These are phyloP conservation scores for Syzygium malaccense DNA, from an alignment of 441 rosid species.

Conservation along the genomic window DNA sequence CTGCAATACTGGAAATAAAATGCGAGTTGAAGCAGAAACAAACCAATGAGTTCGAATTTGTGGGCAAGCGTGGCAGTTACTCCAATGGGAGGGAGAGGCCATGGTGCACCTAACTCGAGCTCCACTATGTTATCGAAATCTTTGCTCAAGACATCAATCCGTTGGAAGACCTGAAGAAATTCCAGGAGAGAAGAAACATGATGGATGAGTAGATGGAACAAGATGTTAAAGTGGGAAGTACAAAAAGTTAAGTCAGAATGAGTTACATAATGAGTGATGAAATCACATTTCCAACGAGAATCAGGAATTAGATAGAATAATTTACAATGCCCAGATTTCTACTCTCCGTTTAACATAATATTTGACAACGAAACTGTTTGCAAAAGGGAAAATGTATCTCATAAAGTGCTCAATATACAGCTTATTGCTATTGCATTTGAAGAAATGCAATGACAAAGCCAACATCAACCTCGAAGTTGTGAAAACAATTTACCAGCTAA, in stretches of 20 bases:
- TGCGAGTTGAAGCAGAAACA: background rate
- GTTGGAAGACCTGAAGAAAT: slow-evolving; percentile 64
- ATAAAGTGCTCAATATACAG: background rate
- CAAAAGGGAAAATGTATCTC: background rate
- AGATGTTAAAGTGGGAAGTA: background rate
- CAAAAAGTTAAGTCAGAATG: background rate
- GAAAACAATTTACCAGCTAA: background rate
- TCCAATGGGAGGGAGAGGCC: slow-evolving; percentile 81
- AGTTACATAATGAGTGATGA: background rate
- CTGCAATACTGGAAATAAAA: background rate
- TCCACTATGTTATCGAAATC: slow-evolving; percentile 90
- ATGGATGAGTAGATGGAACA: background rate
- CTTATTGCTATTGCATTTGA: background rate
- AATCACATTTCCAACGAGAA: background rate
- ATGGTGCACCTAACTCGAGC: slow-evolving; percentile 80
- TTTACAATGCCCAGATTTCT: background rate
- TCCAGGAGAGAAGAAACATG: background rate
- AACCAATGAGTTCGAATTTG: slow-evolving; percentile 83
- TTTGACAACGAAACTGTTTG: background rate
- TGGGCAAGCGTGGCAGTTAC: slow-evolving; percentile 80
- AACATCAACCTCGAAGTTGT: background rate
- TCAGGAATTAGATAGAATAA: background rate
- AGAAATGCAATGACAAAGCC: background rate
- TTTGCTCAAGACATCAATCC: slow-evolving; percentile 74
- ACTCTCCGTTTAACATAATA: background rate